Percentiles rank a stretch among this genome's conserved stretches.
phyloP scores from a whole-genome alignment of 352 stramenopile species.

The Pythium utonaiense region DNA sequence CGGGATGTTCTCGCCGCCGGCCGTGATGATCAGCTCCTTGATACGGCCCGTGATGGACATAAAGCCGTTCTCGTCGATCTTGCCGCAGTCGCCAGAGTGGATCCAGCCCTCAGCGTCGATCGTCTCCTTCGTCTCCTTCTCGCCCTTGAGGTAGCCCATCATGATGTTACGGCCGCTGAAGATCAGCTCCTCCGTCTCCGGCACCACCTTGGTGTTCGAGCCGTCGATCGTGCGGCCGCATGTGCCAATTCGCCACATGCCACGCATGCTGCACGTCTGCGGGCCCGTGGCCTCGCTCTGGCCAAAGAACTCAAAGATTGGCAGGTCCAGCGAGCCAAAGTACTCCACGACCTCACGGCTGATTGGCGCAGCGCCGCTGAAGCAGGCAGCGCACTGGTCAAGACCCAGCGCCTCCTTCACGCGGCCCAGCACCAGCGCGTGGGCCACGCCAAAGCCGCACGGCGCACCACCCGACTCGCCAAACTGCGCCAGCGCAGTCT shows the following conservation, averaged over 20 bases:
- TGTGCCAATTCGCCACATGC: conserved; percentile 88
- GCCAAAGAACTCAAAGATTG: conserved; percentile 93
- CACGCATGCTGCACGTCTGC: conserved; percentile 67
- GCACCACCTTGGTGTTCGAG: conserved; percentile 51
- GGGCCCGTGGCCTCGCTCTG: conserved; percentile 91
- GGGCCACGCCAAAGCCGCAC: conserved; percentile 88
- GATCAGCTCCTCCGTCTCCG: conserved; percentile 67
- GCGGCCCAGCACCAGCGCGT: conserved; percentile 81
- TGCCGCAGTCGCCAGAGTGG: conserved; percentile 91
- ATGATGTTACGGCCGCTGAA: conserved; percentile 85
- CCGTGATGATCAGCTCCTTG: conserved; percentile 95
- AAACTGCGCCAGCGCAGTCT: conserved; percentile 81
- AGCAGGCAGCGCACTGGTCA: conserved; percentile 79
- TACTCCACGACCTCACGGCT: conserved; percentile 92
- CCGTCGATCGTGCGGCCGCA: conserved; percentile 78
- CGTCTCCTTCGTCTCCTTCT: conserved; percentile 79
- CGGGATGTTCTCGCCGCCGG: conserved; percentile 95
- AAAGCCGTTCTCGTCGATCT: conserved; percentile 90
- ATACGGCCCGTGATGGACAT: conserved; percentile 94
- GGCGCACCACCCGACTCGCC: conserved; percentile 80
- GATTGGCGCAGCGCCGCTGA: conserved; percentile 89
- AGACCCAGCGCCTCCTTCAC: conserved; percentile 89
- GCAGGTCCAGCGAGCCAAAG: conserved; percentile 93
- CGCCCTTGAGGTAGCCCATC: conserved; percentile 86
- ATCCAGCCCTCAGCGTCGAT: conserved; percentile 93